Evolutionary conservation across 1,139 yeast genomes (phyloP), one percentile per base, ranked within the genome.

Genomic region (Yamadazyma aaseri): DNA sequence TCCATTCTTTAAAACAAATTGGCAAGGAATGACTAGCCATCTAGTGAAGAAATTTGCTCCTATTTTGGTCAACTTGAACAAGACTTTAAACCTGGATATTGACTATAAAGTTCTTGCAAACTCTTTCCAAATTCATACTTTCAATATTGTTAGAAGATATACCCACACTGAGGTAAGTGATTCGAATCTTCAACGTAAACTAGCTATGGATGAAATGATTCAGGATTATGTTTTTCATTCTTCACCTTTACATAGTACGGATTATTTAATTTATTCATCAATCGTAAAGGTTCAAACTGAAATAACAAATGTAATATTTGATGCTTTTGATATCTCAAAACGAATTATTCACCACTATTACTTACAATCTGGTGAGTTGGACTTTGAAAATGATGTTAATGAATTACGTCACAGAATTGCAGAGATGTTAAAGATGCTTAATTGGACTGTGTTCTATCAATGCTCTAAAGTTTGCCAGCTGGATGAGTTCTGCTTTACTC

Each of bases 41-140:
- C 65, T 77, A n/a, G 65, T 63, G 4, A 54, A 54, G 21, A 76
- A 76, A 46, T 77, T 76, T 48, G 60, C 73, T 1, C 80, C 81
- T 8, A 49, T 66, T 17, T 45, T 77, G 22, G 44, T 57, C 26
- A 45, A 53, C 5, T 39, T 77, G 35, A 71, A 75, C 31, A 14
- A n/a, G 6, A 26, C 41, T 13, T 27, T 38, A 11, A 7, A 9
- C 13, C 30, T 28, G 24, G 22, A 20, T 6, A 24, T 17, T 6
- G 26, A 31, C n/a, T 7, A 33, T 3, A 28, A 43, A 33, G 4
- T 31, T 15, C 18, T 29, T 52, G 35, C 34, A 36, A 34, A 30
- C 35, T 20, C 28, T 3, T 9, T 45, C 6, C 35, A 35, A 5
- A 20, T 26, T 3, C 25, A 35, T 2, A 35, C 45, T 1, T 40